Evolutionary conservation across 768 basidiomycete species (phyloP).

Genomic region (Termitomyces sp.): DNA sequence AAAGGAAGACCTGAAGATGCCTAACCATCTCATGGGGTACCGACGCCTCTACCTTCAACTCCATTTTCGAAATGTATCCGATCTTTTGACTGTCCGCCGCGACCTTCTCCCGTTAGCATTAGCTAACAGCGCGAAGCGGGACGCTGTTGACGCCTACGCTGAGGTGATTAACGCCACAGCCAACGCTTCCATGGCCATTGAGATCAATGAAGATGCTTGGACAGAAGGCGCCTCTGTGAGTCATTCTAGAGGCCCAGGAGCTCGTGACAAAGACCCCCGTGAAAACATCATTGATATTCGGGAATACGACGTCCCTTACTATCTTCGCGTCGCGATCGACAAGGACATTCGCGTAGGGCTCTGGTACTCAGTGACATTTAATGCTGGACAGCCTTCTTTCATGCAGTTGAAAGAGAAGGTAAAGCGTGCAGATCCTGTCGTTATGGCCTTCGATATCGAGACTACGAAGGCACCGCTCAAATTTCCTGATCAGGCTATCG

Average conservation of each 20-base stretch:
- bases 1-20: conserved; percentile 92
- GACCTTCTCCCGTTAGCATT: conserved; percentile 88
- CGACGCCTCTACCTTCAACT: conserved; percentile 84
- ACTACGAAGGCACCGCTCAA: conserved; percentile 99
- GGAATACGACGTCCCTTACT: conserved; percentile 96
- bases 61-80: conserved; percentile 88
- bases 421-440: conserved; percentile 97
- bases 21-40: conserved; percentile 97
- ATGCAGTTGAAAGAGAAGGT: conserved; percentile 73
- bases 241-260: conserved; percentile 22
- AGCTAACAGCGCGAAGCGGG: conserved; percentile 86
- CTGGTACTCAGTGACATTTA: conserved; percentile 92
- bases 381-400: conserved; percentile 73
- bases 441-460: conserved; percentile 99
- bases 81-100: conserved; percentile 80
- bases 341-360: conserved; percentile 95
- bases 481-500: conserved; percentile 92
- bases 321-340: conserved; percentile 98
- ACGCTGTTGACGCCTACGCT: conserved; percentile 95
- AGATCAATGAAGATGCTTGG: conserved; percentile 58
- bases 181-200: conserved; percentile 58
- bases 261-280: conserved; percentile 72
- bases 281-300: conserved; percentile 92
- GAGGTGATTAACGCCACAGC: conserved; percentile 87
- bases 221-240: conserved; percentile 34